Evolutionary conservation across 2,329 filamentous ascomycete species (phyloP), one percentile per base, ranked within the genome.

Genomic region (Fusarium zealandicum): DNA sequence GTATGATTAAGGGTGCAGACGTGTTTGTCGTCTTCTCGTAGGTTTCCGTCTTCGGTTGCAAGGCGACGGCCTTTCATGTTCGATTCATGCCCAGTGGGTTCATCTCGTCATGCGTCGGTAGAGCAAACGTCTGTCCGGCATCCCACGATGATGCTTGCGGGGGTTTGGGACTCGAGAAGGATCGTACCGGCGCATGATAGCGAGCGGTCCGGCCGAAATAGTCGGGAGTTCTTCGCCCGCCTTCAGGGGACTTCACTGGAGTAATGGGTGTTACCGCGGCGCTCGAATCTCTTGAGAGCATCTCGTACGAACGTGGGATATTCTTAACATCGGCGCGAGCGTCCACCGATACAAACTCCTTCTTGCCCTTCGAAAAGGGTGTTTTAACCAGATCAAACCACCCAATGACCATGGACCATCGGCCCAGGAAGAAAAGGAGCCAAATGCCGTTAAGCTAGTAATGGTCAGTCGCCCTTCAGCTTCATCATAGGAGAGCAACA

Each of bases 261-360:
- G 72, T 74, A 67, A 75, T 68, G 59, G 80, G 78, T 75, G 82
- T 84, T 79, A 83, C 76, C 76, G 77, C 72, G 65, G 78, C 73
- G 73, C 77, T 80, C 72, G 78, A 77, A 66, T 83, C 82, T 73
- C 78, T 79, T 64, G 82, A 84, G 66, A 93, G 86, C 89, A 93
- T 92, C 80, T 93, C 90, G 79, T 93, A 93, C 73, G 87, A 85
- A 77, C 85, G 83, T 71, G 79, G 80, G 66, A 87, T 85, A 72
- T 83, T 81, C 61, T 86, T 86, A 54, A 81, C 73, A 54, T 84
- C 80, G 65, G 77, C 75, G 57, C 83, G 83, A 39, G 92, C 92
- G 70, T 97, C 93, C 38, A 90, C 87, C 32, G 91, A 96, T 60
- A 96, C 90, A 67, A 97, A 98, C 72, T 98, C 93, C 66, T 85